Evolutionary conservation across 441 rosid genomes (phyloP).

Genomic region (Aquilaria agallochum): DNA sequence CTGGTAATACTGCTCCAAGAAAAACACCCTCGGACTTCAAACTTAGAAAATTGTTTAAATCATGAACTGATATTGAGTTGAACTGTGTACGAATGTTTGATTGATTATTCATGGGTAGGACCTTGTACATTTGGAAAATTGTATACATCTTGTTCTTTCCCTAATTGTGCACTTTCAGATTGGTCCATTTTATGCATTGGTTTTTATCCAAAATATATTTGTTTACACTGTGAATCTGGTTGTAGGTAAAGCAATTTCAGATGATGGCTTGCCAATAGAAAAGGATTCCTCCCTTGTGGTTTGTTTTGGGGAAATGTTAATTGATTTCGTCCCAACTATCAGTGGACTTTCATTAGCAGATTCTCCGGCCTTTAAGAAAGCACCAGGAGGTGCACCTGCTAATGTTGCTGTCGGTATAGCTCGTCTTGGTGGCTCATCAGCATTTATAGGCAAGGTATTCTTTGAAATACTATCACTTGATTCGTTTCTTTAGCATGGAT

Average conservation of each 20-base stretch:
- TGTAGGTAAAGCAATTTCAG: constrained; percentile 50
- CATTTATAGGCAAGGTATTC: constrained; percentile 85
- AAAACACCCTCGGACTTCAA: too few relatives aligned
- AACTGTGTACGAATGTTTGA: too few relatives aligned
- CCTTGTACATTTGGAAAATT: too few relatives aligned
- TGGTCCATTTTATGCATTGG: too few relatives aligned
- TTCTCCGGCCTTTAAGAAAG: constrained; percentile 87
- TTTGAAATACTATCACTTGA: background rate
- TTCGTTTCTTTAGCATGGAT: background rate
- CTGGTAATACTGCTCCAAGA: too few relatives aligned
- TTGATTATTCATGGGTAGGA: too few relatives aligned
- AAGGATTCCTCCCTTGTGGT: constrained; percentile 60
- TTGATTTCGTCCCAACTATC: constrained; percentile 86
- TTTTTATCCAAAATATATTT: too few relatives aligned
- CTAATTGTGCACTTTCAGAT: too few relatives aligned
- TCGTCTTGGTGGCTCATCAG: constrained; percentile 94
- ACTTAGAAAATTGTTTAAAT: too few relatives aligned
- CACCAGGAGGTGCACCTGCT: constrained; percentile 99
- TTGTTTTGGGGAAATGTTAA: constrained; percentile 94
- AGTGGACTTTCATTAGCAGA: constrained; percentile 84
- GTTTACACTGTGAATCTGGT: background rate
- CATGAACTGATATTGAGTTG: too few relatives aligned
- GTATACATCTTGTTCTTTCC: too few relatives aligned
- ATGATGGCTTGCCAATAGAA: constrained; percentile 38
- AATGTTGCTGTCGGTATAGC: constrained; percentile 98